These are phyloP conservation scores for Rostrohypoxylon terebratum DNA, from an alignment of 495 filamentous ascomycete species.

Conservation along the genomic window DNA sequence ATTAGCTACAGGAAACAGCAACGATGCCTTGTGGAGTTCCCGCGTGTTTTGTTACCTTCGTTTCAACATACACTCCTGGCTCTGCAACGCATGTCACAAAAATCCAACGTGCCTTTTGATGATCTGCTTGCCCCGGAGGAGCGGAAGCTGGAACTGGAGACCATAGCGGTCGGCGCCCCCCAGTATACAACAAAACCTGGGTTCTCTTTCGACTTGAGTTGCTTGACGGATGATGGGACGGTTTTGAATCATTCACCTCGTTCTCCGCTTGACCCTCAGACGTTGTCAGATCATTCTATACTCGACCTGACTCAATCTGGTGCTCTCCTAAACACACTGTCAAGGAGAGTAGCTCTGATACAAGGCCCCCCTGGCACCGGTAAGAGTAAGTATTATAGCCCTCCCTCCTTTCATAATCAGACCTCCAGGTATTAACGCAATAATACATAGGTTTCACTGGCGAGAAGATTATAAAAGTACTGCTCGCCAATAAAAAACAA, in stretches of 20 bases:
- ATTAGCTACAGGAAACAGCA: slow-evolving; percentile 31
- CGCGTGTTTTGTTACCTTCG: slow-evolving; percentile 72
- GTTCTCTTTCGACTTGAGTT: slow-evolving; percentile 66
- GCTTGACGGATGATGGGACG: slow-evolving; percentile 56
- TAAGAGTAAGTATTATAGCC: slow-evolving; percentile 61
- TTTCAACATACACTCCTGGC: slow-evolving; percentile 75
- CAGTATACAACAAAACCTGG: slow-evolving; percentile 61
- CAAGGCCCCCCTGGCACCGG: slow-evolving; percentile 88
- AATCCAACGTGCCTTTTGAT: slow-evolving; percentile 67
- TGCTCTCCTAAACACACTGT: slow-evolving; percentile 68
- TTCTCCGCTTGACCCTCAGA: slow-evolving; percentile 55
- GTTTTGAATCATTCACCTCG: slow-evolving; percentile 51
- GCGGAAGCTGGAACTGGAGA: not conserved
- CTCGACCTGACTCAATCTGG: slow-evolving; percentile 70
- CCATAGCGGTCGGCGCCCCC: slow-evolving; percentile 60
- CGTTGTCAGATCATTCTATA: slow-evolving; percentile 57
- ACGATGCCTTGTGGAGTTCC: slow-evolving; percentile 73
- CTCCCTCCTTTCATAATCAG: not conserved
- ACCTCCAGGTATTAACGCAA: slow-evolving; percentile 11
- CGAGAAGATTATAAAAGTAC: slow-evolving; percentile 61
- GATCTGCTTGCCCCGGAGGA: slow-evolving; percentile 65
- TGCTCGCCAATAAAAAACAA: slow-evolving; percentile 67
- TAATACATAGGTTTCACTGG: slow-evolving; percentile 54
- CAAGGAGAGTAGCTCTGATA: slow-evolving; percentile 69
- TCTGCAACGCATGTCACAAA: slow-evolving; percentile 68